phyloP scores from a whole-genome alignment of 2,329 filamentous ascomycete species.

The Alternaria sp. region DNA sequence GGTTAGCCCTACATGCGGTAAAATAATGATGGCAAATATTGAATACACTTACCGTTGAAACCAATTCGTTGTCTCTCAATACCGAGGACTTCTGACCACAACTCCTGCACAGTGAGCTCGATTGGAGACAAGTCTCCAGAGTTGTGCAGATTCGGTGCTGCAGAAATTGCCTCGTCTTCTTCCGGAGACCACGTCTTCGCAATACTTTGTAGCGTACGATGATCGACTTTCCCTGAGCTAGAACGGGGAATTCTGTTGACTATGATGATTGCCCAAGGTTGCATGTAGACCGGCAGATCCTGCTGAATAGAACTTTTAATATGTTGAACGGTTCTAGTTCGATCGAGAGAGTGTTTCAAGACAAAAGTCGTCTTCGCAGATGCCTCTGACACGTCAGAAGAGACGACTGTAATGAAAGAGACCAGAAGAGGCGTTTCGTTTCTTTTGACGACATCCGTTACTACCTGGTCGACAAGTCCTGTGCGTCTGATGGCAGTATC shows the following conservation, averaged over 20 bases:
- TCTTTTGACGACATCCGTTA: neutral
- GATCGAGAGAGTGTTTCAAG: neutral
- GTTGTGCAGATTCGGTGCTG: neutral
- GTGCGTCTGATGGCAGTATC: constrained; percentile 7
- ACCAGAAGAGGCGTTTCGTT: neutral
- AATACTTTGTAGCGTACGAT: neutral
- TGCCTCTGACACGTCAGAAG: neutral
- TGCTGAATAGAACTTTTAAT: neutral
- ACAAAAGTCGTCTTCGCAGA: neutral
- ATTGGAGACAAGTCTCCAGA: neutral
- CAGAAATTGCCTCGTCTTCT: neutral
- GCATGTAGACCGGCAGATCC: neutral
- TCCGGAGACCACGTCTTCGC: neutral
- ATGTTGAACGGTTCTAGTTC: neutral
- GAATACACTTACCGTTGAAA: neutral
- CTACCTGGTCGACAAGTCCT: neutral
- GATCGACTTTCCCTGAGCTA: neutral
- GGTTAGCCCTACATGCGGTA: neutral
- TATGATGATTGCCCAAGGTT: neutral
- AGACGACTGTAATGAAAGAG: neutral
- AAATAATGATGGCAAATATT: neutral
- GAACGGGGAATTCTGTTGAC: neutral
- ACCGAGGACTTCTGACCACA: neutral
- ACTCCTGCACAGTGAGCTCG: neutral
- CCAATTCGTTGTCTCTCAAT: neutral